Evolutionary conservation across 2,329 filamentous ascomycete genomes (phyloP), one percentile per base, ranked within the genome.

Genomic region (Xylaria sp.): DNA sequence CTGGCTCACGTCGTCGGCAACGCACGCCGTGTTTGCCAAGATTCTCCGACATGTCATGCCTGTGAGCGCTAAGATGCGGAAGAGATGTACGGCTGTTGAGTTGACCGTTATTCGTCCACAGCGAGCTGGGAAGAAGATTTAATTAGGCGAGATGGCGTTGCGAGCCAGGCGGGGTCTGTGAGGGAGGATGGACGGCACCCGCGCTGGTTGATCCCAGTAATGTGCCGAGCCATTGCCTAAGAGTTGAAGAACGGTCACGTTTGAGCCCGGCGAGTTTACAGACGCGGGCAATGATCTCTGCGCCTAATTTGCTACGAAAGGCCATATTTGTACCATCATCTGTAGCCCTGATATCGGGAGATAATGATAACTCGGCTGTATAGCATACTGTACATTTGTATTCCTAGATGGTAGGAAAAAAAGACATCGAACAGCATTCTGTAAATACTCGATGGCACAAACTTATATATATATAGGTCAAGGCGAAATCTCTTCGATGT

Each of bases 1-100:
- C 71, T 84, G 82, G 82, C 63, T 84, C 1, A 66, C 79, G 0
- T 81, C 82, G 2, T 70, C 80, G 2, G 24, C 66, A 0, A 68
- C 74, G 5, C 78, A 75, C 48, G 67, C 69, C 17, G 21, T 71
- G 4, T 72, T 78, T 4, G 68, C 58, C 1, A 67, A 64, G 17
- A 21, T 69, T 0, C 19, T 82, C 6, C 60, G 54, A 14, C 36
- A 48, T 3, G 11, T 75, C 12, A 74, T 79, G 66, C 79, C 79
- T 0, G 59, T 77, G 1, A 56, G 71, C 32, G 62, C 56, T 4
- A 32, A 64, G 21, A 21, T 58, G 7, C 48, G 70, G 9, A 51
- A 69, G 63, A 66, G 65, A 11, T 76, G 75, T 64, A 72, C 61
- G 17, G 75, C 73, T 2, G n/a, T 21, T 1, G 72, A 78, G 42